A percentile compares a stretch with the other conserved stretches of the same genome.
Conservation (phyloP, 371 early-diverging fungal genomes). For the Mortierella sp. region DNA sequence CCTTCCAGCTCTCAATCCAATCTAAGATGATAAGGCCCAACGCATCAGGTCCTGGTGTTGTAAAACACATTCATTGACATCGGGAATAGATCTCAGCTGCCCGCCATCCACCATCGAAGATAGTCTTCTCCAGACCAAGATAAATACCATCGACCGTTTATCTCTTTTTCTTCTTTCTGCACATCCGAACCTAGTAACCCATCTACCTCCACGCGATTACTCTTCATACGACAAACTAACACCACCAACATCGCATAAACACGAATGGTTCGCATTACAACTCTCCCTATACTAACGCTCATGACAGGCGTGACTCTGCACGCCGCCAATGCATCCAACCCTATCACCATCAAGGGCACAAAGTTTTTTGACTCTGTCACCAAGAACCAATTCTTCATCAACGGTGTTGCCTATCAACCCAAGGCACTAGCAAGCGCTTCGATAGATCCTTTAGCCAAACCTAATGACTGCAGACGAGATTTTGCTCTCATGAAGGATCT, state of each 20-base stretch:
- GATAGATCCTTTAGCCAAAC: slow-evolving; percentile 77
- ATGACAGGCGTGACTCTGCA: slow-evolving; percentile 1
- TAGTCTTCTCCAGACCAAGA: background rate
- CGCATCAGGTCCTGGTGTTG: background rate
- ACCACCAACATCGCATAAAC: background rate
- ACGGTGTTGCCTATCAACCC: slow-evolving; percentile 88
- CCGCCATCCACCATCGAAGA: background rate
- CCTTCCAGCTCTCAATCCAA: background rate
- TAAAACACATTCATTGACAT: background rate
- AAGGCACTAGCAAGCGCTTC: slow-evolving; percentile 40
- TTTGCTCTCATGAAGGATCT: slow-evolving; percentile 76
- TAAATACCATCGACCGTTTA: background rate
- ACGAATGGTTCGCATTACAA: slow-evolving; percentile 18
- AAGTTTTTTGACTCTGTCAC: slow-evolving; percentile 82
- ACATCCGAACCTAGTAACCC: background rate
- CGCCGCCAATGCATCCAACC: slow-evolving; percentile 62
- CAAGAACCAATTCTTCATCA: slow-evolving; percentile 84
- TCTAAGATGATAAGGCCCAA: background rate
- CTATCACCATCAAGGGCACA: slow-evolving; percentile 77
- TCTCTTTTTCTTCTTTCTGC: background rate
- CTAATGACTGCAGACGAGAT: slow-evolving; percentile 76
- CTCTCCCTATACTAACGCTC: background rate
- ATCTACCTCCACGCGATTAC: background rate
- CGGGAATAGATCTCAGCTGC: background rate
- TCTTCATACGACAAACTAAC: background rate